These are phyloP conservation scores for Podospora comata DNA, from an alignment of 495 filamentous ascomycete genomes.

Conservation along the genomic window DNA sequence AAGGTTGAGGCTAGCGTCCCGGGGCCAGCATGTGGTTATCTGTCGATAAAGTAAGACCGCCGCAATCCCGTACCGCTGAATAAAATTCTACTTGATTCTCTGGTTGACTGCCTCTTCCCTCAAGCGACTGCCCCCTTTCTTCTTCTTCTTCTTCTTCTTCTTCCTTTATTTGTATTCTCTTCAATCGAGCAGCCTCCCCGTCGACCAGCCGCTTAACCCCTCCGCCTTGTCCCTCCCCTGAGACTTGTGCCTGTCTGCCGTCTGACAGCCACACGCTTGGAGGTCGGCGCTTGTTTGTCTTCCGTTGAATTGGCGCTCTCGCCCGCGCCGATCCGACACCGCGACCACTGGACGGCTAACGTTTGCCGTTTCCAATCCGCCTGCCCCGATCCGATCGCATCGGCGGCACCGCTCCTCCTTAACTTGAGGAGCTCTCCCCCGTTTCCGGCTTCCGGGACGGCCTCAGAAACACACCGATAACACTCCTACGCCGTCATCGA, in stretches of 20 bases:
- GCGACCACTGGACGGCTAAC: slow-evolving; percentile 17
- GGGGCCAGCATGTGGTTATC: slow-evolving; percentile 10
- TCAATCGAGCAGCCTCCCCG: not conserved
- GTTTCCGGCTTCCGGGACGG: slow-evolving; percentile 1
- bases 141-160: slow-evolving; percentile 3
- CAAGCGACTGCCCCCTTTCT: not conserved
- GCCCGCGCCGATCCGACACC: slow-evolving; percentile 9
- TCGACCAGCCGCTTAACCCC: not conserved
- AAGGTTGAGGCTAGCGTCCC: not conserved
- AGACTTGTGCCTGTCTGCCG: not conserved
- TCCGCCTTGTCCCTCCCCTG: not conserved
- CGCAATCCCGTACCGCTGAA: slow-evolving; percentile 1
- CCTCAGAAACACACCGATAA: not conserved
- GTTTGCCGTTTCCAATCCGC: slow-evolving; percentile 17
- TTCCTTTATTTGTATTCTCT: not conserved
- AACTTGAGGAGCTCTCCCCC: not conserved
- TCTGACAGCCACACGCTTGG: not conserved
- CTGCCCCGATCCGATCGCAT: slow-evolving; percentile 13
- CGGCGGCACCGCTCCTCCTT: not conserved
- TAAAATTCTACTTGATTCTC: slow-evolving; percentile 17
- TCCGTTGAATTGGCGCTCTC: slow-evolving; percentile 11
- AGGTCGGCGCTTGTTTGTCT: slow-evolving; percentile 9
- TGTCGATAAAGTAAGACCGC: slow-evolving; percentile 16
- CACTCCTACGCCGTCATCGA: not conserved
- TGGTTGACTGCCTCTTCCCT: not conserved